Evolutionary conservation across 1,139 yeast species (phyloP).

Genomic region (Suhomyces wounanorum): DNA sequence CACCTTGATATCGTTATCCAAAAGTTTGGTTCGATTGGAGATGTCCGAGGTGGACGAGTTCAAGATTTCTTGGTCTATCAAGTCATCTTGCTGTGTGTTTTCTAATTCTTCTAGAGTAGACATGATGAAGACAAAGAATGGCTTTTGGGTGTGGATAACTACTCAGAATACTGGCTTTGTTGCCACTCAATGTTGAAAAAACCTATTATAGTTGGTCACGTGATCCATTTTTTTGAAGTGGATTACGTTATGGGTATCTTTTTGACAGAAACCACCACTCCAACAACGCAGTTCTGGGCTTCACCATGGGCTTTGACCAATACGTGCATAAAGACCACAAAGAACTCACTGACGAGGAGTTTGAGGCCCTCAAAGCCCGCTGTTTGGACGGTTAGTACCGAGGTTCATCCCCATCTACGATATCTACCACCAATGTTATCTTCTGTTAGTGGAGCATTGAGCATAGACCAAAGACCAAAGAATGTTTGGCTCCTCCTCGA

Average conservation of each 20-base stretch:
- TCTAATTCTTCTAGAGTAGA: constrained; percentile 72
- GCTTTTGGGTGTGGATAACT: background rate
- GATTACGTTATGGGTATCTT: background rate
- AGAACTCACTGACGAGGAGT: constrained; percentile 29
- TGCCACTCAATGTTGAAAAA: constrained; percentile 15
- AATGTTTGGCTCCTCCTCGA: too few relatives aligned
- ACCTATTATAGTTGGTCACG: constrained; percentile 7
- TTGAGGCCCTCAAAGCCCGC: constrained; percentile 24
- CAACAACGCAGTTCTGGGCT: background rate
- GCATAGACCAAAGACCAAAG: too few relatives aligned
- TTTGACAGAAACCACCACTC: background rate
- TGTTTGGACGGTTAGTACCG: constrained; percentile 34
- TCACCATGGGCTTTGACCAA: constrained; percentile 2
- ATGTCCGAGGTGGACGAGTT: constrained; percentile 80
- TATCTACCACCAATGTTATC: too few relatives aligned
- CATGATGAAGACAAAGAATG: constrained; percentile 35
- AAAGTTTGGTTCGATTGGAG: constrained; percentile 77
- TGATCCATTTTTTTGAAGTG: background rate
- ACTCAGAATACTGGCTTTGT: constrained; percentile 3
- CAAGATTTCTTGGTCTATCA: constrained; percentile 80
- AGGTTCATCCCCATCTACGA: too few relatives aligned
- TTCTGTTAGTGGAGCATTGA: too few relatives aligned
- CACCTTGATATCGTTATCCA: constrained; percentile 94
- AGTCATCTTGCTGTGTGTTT: constrained; percentile 44
- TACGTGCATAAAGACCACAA: constrained; percentile 17